These are phyloP conservation scores for Evernia prunastri DNA, from an alignment of 495 filamentous ascomycete genomes.

Conservation along the genomic window DNA sequence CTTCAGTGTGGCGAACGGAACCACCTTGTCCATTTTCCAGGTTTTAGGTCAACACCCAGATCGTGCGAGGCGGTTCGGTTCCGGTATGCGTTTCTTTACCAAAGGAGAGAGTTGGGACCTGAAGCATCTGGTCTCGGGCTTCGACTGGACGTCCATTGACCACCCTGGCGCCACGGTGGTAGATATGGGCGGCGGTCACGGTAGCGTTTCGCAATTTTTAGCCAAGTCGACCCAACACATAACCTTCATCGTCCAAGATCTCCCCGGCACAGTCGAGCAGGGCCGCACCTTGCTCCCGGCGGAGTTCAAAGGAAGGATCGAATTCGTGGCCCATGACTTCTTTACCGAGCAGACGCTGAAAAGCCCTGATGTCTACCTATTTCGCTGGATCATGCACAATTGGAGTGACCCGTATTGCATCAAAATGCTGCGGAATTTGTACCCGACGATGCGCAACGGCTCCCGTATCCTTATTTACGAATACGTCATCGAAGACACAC, in stretches of 20 bases:
- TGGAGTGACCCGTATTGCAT: constrained; percentile 23
- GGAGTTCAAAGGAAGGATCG: constrained; percentile 37
- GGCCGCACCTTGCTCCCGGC: constrained; percentile 34
- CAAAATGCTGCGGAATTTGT: constrained; percentile 45
- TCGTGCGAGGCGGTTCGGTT: constrained; percentile 44
- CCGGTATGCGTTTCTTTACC: constrained; percentile 46
- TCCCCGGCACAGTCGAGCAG: constrained; percentile 40
- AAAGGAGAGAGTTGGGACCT: constrained; percentile 47
- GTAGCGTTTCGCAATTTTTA: constrained; percentile 29
- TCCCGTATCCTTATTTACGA: constrained; percentile 47
- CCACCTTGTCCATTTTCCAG: constrained; percentile 37
- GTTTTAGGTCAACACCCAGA: constrained; percentile 38
- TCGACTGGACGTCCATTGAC: constrained; percentile 41
- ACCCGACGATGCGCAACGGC: constrained; percentile 49
- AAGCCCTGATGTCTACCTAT: constrained; percentile 46
- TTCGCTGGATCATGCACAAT: constrained; percentile 46
- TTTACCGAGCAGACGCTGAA: constrained; percentile 40
- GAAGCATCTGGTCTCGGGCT: constrained; percentile 38
- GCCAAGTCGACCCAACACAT: constrained; percentile 26
- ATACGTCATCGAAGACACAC: constrained; percentile 30
- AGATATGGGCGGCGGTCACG: constrained; percentile 35
- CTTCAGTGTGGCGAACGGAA: constrained; percentile 37
- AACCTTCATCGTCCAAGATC: constrained; percentile 49
- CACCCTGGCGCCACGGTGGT: constrained; percentile 30
- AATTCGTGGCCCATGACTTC: constrained; percentile 47